Evolutionary conservation across 1,284 basidiomycete species (phyloP).

Genomic region (Polyporus tsugae): DNA sequence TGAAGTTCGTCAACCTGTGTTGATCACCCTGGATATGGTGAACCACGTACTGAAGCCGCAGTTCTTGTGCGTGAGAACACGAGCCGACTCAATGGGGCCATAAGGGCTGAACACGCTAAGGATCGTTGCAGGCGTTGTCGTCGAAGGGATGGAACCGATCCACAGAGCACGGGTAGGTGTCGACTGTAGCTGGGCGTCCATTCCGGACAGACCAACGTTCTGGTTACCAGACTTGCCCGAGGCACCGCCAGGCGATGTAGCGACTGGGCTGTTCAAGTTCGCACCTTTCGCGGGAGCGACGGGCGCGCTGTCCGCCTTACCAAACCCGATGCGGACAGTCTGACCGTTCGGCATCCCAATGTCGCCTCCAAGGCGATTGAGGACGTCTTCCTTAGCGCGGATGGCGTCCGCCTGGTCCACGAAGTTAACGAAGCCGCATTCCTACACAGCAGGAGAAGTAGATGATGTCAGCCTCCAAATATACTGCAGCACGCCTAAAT

Average conservation of each 20-base stretch:
- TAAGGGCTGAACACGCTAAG: conserved; percentile 95
- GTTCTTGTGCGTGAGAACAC: conserved; percentile 96
- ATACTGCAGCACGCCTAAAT: conserved; percentile 5
- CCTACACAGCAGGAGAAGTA: conserved; percentile 55
- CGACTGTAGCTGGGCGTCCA: conserved; percentile 85
- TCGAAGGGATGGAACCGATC: conserved; percentile 95
- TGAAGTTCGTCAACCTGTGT: conserved; percentile 20
- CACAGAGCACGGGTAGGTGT: conserved; percentile 93
- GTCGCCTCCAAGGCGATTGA: conserved; percentile 93
- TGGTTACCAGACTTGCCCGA: conserved; percentile 55
- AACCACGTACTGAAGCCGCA: conserved; percentile 86
- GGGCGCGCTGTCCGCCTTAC: conserved; percentile 94
- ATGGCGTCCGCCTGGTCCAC: conserved; percentile 95
- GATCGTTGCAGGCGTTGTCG: conserved; percentile 92
- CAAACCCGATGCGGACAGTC: conserved; percentile 96
- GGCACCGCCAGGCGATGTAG: conserved; percentile 66
- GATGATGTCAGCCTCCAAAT: conserved; percentile 20
- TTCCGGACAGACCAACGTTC: conserved; percentile 62
- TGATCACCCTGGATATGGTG: conserved; percentile 20
- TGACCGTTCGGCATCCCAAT: conserved; percentile 94
- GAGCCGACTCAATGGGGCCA: conserved; percentile 95
- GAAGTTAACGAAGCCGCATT: conserved; percentile 99
- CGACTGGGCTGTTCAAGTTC: conserved; percentile 64
- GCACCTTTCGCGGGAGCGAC: conserved; percentile 85
- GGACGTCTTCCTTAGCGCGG: conserved; percentile 94